A percentile compares a stretch with the other conserved stretches of the same genome.
Evolutionary conservation across 2,329 filamentous ascomycete genomes (phyloP).

Genomic region (Clarireedia monteithiana): DNA sequence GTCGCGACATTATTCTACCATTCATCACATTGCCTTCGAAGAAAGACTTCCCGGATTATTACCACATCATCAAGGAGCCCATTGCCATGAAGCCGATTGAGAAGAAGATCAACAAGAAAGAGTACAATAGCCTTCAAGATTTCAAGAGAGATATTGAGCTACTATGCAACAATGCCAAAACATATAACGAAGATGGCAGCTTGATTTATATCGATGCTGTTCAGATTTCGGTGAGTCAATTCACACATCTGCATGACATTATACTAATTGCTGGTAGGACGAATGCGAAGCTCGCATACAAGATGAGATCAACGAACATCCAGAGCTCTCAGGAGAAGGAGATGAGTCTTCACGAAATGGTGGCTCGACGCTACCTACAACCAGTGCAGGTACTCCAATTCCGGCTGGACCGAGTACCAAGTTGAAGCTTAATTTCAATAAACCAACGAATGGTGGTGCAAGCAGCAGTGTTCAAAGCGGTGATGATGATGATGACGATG

Average conservation of each 20-base stretch:
- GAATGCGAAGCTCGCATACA: constrained; percentile 48
- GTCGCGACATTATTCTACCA: constrained; percentile 82
- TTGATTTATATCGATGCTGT: constrained; percentile 88
- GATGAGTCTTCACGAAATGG: constrained; percentile 34
- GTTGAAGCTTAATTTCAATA: constrained; percentile 58
- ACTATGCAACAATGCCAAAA: constrained; percentile 84
- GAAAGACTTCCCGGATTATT: constrained; percentile 90
- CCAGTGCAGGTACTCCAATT: constrained; percentile 57
- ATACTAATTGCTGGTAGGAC: constrained; percentile 39
- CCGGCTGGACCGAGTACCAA: constrained; percentile 42
- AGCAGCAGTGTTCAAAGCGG: constrained; percentile 42
- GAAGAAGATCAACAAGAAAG: constrained; percentile 91
- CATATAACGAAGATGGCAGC: constrained; percentile 94
- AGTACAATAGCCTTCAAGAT: constrained; percentile 75
- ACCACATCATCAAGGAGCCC: constrained; percentile 81
- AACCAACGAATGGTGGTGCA: constrained; percentile 31
- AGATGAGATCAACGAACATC: constrained; percentile 44
- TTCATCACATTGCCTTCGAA: constrained; percentile 89
- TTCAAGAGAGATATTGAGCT: constrained; percentile 76
- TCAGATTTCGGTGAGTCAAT: constrained; percentile 70
- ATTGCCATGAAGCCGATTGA: constrained; percentile 96
- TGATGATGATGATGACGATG: constrained; percentile 34
- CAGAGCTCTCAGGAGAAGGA: constrained; percentile 45
- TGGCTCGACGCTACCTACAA: constrained; percentile 40
- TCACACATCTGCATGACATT: not conserved